Conservation (phyloP, 148 eudicot genomes). For the Chenopodium suecicum region DNA sequence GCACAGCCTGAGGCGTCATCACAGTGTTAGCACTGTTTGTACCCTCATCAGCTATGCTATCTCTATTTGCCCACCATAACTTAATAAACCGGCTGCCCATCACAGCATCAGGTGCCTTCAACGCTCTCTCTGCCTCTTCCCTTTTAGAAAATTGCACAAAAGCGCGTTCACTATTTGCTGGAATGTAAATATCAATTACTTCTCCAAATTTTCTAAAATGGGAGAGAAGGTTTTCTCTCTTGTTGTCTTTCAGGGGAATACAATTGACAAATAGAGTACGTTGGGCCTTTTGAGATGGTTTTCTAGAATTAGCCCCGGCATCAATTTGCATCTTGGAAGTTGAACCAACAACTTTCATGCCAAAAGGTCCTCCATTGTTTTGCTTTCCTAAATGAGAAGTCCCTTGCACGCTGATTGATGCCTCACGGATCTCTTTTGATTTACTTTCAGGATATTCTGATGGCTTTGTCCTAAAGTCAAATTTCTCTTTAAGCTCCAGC, state of each 20-base stretch:
- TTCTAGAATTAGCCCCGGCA: constrained; percentile 40
- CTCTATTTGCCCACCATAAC: constrained; percentile 93
- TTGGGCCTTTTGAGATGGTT: constrained; percentile 66
- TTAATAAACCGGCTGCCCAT: constrained; percentile 96
- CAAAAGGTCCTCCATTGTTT: constrained; percentile 31
- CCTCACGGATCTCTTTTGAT: constrained; percentile 34
- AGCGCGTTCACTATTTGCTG: constrained; percentile 69
- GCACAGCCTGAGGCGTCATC: constrained; percentile 28
- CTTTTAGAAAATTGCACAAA: constrained; percentile 94
- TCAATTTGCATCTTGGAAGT: constrained; percentile 48
- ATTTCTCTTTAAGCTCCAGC: constrained; percentile 44
- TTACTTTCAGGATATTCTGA: constrained; percentile 36
- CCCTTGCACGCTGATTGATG: constrained; percentile 31
- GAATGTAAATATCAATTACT: constrained; percentile 78
- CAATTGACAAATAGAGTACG: constrained; percentile 76
- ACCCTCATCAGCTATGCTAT: constrained; percentile 58
- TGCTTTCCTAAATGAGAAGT: constrained; percentile 43
- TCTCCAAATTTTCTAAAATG: constrained; percentile 94
- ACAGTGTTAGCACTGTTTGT: constrained; percentile 35
- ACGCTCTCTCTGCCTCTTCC: constrained; percentile 88
- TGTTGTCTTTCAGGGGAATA: constrained; percentile 82
- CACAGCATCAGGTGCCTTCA: constrained; percentile 97
- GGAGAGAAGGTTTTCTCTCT: constrained; percentile 65
- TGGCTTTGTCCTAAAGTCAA: constrained; percentile 35
- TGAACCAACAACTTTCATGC: constrained; percentile 34